A percentile compares a stretch with the other conserved stretches of the same genome.
phyloP scores from a whole-genome alignment of 1,284 basidiomycete genomes.

The Bondarzewia mesenterica region DNA sequence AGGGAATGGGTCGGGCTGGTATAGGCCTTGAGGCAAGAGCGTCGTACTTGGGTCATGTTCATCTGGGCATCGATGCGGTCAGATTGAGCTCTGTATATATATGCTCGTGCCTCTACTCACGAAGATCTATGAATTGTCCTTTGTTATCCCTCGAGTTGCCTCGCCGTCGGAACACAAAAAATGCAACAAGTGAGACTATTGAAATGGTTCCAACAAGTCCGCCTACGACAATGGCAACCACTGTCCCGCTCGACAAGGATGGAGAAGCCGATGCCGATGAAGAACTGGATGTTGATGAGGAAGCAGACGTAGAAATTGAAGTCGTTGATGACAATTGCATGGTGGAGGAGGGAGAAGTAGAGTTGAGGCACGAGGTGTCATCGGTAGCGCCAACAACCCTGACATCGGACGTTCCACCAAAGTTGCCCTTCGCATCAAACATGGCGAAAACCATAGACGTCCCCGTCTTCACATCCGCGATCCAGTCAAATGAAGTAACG shows the following conservation, averaged over 20 bases:
- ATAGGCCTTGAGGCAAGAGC: not conserved
- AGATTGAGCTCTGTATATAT: too few species aligned
- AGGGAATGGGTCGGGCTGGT: not conserved
- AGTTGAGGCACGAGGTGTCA: constrained; percentile 43
- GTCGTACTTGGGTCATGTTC: not conserved
- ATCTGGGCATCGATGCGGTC: not conserved
- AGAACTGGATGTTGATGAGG: constrained; percentile 12
- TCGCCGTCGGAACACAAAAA: constrained; percentile 16
- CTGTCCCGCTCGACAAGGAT: not conserved
- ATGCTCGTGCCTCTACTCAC: constrained; percentile 3
- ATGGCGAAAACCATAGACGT: constrained; percentile 56
- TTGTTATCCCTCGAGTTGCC: constrained; percentile 8
- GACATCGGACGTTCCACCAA: constrained; percentile 52
- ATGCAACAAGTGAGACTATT: constrained; percentile 11
- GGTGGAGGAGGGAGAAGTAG: constrained; percentile 42
- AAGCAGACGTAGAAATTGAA: constrained; percentile 6
- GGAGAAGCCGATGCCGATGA: constrained; percentile 5
- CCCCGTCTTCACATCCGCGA: constrained; percentile 40
- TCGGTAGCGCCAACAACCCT: constrained; percentile 31
- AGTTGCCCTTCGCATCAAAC: constrained; percentile 45
- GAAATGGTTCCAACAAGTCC: not conserved
- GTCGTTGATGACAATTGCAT: too few species aligned
- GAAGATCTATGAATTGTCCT: constrained; percentile 5
- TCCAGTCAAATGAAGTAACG: constrained; percentile 45
- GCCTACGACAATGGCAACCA: not conserved